Conservation (phyloP, 345 rosid genomes). For the Erodium maritimum region DNA sequence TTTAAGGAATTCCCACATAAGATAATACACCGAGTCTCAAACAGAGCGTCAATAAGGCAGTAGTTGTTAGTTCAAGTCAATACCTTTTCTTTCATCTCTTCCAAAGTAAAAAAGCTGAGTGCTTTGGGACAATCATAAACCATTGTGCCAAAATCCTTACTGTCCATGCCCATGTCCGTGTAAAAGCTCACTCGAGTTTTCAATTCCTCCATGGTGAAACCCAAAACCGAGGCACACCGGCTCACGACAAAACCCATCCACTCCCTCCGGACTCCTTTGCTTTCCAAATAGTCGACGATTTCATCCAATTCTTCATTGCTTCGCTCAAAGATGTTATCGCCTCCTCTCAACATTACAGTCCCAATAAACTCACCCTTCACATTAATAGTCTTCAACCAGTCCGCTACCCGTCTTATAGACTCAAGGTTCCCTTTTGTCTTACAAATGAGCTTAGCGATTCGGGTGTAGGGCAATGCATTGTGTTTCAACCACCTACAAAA, state of each 20-base stretch:
- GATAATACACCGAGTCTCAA: no score
- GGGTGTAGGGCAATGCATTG: conserved; percentile 53
- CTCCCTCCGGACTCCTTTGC: conserved; percentile 62
- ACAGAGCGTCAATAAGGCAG: neutral
- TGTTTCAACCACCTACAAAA: conserved; percentile 86
- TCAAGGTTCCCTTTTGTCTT: conserved; percentile 59
- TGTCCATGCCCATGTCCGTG: conserved; percentile 68
- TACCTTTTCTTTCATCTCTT: conserved; percentile 87
- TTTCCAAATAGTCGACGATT: conserved; percentile 58
- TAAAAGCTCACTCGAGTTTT: conserved; percentile 53
- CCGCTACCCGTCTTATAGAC: conserved; percentile 37
- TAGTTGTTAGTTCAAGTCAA: neutral
- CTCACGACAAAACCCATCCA: conserved; percentile 88
- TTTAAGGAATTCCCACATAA: no score
- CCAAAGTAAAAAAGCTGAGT: conserved; percentile 48
- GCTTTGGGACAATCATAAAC: conserved; percentile 72
- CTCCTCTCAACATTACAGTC: conserved; percentile 49
- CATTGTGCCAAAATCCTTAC: conserved; percentile 86
- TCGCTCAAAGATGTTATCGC: conserved; percentile 46
- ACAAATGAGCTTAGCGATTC: conserved; percentile 61
- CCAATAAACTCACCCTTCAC: conserved; percentile 72
- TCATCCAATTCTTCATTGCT: conserved; percentile 39
- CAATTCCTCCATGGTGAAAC: conserved; percentile 51
- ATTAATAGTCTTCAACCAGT: conserved; percentile 68
- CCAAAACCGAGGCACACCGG: conserved; percentile 56